Conservation (phyloP, 768 basidiomycete genomes). For the Lepiota venenata region DNA sequence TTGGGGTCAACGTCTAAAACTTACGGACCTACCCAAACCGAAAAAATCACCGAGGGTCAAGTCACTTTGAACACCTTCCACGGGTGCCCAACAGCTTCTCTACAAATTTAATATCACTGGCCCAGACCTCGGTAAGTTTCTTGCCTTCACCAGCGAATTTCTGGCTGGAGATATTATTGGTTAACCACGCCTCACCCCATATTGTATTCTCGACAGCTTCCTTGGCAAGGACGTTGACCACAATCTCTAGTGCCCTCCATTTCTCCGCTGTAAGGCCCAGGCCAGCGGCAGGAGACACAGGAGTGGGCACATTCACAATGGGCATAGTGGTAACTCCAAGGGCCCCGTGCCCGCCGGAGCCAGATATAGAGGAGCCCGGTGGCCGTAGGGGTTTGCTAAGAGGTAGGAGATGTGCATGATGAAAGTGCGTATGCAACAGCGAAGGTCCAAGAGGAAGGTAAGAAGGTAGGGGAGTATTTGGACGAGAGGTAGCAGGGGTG, state of each 20-base stretch:
- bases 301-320: conserved; percentile 61
- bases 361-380: conserved; percentile 40
- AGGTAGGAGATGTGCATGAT: conserved; percentile 60
- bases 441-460: conserved; percentile 71
- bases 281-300: conserved; percentile 77
- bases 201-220: conserved; percentile 73
- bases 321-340: conserved; percentile 33
- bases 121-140: conserved; percentile 45
- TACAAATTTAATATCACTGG: conserved; percentile 49
- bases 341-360: conserved; percentile 37
- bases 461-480: conserved; percentile 66
- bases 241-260: conserved; percentile 63
- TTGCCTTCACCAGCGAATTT: conserved; percentile 15
- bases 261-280: conserved; percentile 64
- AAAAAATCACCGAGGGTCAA: conserved; percentile 44
- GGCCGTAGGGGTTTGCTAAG: conserved; percentile 58
- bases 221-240: conserved; percentile 55
- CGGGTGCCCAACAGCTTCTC: conserved; percentile 27
- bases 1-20: not conserved
- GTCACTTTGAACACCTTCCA: conserved; percentile 39
- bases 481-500: conserved; percentile 40
- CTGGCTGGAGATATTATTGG: conserved; percentile 21
- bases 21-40: conserved; percentile 27
- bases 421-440: conserved; percentile 65
- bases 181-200: conserved; percentile 68